Conservation (phyloP, 2,329 filamentous ascomycete genomes). For the Hypocrella siamensis region DNA sequence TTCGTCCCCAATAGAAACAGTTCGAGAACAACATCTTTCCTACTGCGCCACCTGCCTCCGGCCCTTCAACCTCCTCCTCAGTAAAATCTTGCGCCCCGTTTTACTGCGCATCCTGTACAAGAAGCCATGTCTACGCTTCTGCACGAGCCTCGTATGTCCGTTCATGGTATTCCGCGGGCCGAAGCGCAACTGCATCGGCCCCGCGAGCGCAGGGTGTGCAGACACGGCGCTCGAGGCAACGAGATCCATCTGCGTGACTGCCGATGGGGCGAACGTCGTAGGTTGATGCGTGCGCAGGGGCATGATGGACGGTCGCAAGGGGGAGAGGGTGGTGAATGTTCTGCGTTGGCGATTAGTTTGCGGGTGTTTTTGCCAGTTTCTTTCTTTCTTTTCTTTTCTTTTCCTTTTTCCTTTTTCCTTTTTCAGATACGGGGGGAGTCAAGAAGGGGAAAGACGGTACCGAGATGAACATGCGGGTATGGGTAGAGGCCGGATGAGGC, state of each 20-base stretch:
- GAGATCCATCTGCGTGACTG: conserved; percentile 21
- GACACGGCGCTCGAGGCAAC: conserved; percentile 29
- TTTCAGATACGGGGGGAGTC: neutral
- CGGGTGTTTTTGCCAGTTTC: too few relatives aligned
- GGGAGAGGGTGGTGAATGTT: conserved; percentile 32
- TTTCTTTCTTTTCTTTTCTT: too few relatives aligned
- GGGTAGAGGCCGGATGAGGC: conserved; percentile 14
- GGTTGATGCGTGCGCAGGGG: conserved; percentile 16
- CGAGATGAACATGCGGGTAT: conserved; percentile 10
- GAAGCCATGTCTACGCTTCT: conserved; percentile 45
- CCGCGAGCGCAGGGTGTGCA: conserved; percentile 34
- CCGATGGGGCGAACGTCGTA: conserved; percentile 15
- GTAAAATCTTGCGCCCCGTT: conserved; percentile 36
- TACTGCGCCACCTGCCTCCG: conserved; percentile 24
- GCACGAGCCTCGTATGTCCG: conserved; percentile 34
- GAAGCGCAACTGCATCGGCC: conserved; percentile 35
- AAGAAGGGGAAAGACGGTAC: conserved; percentile 9
- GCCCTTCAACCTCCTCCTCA: conserved; percentile 36
- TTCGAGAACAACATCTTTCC: neutral
- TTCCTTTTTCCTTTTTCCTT: too few relatives aligned
- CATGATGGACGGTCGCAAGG: conserved; percentile 30
- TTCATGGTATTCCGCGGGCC: conserved; percentile 44
- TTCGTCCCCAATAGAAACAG: neutral
- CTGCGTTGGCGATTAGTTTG: too few relatives aligned
- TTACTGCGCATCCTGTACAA: conserved; percentile 32